Evolutionary conservation across 805 yeast species (phyloP).

Genomic region (Metschnikowia drakensbergensis): DNA sequence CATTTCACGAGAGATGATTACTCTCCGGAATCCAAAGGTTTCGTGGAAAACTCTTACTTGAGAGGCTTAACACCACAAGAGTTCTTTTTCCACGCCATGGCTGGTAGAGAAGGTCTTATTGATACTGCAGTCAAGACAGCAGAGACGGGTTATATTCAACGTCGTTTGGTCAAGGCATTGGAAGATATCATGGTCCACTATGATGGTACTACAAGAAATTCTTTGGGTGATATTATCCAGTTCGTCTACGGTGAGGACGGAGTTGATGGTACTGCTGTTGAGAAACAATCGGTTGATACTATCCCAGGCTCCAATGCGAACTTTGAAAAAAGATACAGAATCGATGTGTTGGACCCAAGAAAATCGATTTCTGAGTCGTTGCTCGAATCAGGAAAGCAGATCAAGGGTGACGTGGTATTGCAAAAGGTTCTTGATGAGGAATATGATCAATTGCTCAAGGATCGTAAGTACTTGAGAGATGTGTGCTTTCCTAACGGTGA

Average conservation of each 20-base stretch:
- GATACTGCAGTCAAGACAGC: slow-evolving; percentile 99
- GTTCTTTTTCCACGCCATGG: slow-evolving; percentile 95
- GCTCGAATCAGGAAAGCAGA: slow-evolving; percentile 86
- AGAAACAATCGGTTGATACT: slow-evolving; percentile 91
- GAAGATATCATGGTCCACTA: slow-evolving; percentile 98
- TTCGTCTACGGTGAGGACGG: slow-evolving; percentile 99
- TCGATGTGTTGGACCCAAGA: slow-evolving; percentile 73
- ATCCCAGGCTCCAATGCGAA: slow-evolving; percentile 87
- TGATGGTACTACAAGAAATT: slow-evolving; percentile 97
- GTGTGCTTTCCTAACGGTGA: slow-evolving; percentile 90
- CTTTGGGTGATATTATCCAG: slow-evolving; percentile 93
- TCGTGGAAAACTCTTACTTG: slow-evolving; percentile 91
- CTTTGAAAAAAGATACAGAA: slow-evolving; percentile 79
- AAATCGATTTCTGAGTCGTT: slow-evolving; percentile 64
- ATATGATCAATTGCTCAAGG: slow-evolving; percentile 69
- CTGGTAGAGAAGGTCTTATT: slow-evolving; percentile 98
- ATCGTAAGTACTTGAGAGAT: slow-evolving; percentile 75
- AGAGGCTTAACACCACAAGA: slow-evolving; percentile 96
- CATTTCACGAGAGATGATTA: slow-evolving; percentile 98
- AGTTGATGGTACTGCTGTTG: slow-evolving; percentile 96
- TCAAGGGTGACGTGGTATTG: slow-evolving; percentile 80
- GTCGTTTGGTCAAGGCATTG: slow-evolving; percentile 94
- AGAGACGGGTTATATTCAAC: slow-evolving; percentile 97
- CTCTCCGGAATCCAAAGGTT: slow-evolving; percentile 97
- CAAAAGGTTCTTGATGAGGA: slow-evolving; percentile 83